phyloP scores from a whole-genome alignment of 2,329 filamentous ascomycete species.

The Paecilomyces niveus region DNA sequence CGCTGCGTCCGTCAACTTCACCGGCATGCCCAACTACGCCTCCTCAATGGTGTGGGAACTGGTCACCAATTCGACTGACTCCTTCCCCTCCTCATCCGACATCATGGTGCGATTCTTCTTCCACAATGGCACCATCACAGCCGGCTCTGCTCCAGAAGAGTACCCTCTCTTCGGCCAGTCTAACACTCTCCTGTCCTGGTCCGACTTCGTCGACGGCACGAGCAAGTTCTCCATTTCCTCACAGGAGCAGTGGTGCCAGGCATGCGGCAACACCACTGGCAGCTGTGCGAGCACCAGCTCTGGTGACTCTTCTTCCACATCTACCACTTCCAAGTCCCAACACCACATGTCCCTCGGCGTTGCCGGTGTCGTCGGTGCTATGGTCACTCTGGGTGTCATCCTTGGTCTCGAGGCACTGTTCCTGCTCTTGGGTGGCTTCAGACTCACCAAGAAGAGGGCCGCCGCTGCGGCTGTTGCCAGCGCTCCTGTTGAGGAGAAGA shows the following conservation, averaged over 20 bases:
- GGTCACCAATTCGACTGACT: slow-evolving; percentile 44
- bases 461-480: not conserved
- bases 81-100: slow-evolving; percentile 42
- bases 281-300: slow-evolving; percentile 50
- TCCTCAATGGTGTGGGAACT: slow-evolving; percentile 74
- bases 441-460: slow-evolving; percentile 48
- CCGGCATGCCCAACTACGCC: slow-evolving; percentile 75
- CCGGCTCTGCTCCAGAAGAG: slow-evolving; percentile 37
- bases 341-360: slow-evolving; percentile 58
- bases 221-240: slow-evolving; percentile 59
- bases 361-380: slow-evolving; percentile 73
- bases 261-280: slow-evolving; percentile 66
- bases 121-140: slow-evolving; percentile 53
- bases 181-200: slow-evolving; percentile 56
- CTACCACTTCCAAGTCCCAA: slow-evolving; percentile 16
- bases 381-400: slow-evolving; percentile 61
- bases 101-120: slow-evolving; percentile 56
- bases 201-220: slow-evolving; percentile 59
- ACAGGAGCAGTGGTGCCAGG: slow-evolving; percentile 62
- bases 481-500: not conserved
- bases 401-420: slow-evolving; percentile 49
- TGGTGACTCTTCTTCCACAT: not conserved
- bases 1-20: slow-evolving; percentile 55
- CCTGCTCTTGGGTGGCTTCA: slow-evolving; percentile 50
- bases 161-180: slow-evolving; percentile 57